A percentile compares a stretch with the other conserved stretches of the same genome.
Conservation (phyloP, 345 rosid genomes). For the Lepidium didymum region DNA sequence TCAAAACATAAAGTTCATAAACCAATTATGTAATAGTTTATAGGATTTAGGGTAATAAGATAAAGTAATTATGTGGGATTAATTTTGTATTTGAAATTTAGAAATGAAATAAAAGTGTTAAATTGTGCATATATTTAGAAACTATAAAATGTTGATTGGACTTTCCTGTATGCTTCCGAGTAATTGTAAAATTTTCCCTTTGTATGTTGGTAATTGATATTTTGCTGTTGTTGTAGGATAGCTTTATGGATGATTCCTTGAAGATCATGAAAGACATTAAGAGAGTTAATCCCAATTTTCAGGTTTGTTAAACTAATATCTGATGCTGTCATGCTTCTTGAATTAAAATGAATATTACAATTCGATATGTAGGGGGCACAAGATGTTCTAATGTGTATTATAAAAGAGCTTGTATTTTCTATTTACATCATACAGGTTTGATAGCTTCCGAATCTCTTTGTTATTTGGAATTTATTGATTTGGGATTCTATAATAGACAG, state of each 20-base stretch:
- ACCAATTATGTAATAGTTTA: too few species aligned
- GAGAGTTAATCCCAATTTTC: constrained; percentile 44
- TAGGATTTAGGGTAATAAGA: too few species aligned
- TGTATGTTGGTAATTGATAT: background rate
- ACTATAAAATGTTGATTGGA: too few species aligned
- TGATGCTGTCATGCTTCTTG: background rate
- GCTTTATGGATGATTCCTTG: constrained; percentile 83
- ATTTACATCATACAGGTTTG: background rate
- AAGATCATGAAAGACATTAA: constrained; percentile 80
- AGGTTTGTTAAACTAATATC: constrained; percentile 43
- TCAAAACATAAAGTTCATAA: too few species aligned
- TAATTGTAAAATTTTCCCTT: too few species aligned
- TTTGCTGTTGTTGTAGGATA: constrained; percentile 55
- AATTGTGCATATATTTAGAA: too few species aligned
- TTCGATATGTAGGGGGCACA: background rate
- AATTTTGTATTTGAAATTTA: too few species aligned
- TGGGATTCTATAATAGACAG: background rate
- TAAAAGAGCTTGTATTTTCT: background rate
- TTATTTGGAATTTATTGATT: background rate
- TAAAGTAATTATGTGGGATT: too few species aligned
- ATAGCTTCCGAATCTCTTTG: background rate
- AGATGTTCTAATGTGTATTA: background rate
- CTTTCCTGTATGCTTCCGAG: too few species aligned
- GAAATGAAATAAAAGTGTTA: too few species aligned
- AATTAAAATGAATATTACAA: background rate